These are phyloP conservation scores for Xylariaceae sp. DNA, from an alignment of 2,329 filamentous ascomycete species.

Conservation along the genomic window DNA sequence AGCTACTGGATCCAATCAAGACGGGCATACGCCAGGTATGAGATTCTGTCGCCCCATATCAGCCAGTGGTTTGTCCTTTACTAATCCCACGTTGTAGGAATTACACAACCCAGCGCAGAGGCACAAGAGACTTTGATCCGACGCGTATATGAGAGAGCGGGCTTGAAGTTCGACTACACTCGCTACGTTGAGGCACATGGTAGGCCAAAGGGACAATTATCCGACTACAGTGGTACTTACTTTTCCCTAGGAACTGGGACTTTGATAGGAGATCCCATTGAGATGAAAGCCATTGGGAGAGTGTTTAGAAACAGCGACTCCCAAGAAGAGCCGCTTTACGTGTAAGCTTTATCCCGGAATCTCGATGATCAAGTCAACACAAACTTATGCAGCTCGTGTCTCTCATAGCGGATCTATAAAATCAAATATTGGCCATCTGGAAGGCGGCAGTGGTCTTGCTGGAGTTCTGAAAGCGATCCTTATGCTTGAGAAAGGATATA, in stretches of 20 bases:
- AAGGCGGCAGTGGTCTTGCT: slow-evolving; percentile 21
- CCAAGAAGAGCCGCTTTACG: slow-evolving; percentile 17
- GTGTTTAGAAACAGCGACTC: slow-evolving; percentile 19
- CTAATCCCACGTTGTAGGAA: too few relatives aligned
- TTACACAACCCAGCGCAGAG: slow-evolving; percentile 27
- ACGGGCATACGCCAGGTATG: slow-evolving; percentile 24
- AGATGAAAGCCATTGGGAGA: slow-evolving; percentile 33
- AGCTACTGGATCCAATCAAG: slow-evolving; percentile 2
- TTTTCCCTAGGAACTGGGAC: slow-evolving; percentile 37
- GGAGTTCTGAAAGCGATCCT: slow-evolving; percentile 30
- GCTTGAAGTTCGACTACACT: slow-evolving; percentile 18
- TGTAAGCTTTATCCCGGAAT: slow-evolving; percentile 15
- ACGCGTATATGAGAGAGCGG: slow-evolving; percentile 29
- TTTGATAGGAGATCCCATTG: slow-evolving; percentile 37
- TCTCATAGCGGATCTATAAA: slow-evolving; percentile 16
- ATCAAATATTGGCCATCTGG: slow-evolving; percentile 19
- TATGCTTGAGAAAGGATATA: slow-evolving; percentile 23
- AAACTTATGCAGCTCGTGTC: too few relatives aligned
- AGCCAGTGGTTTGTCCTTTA: too few relatives aligned
- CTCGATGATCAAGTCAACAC: not conserved
- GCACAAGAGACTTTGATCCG: slow-evolving; percentile 32
- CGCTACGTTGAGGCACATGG: slow-evolving; percentile 32
- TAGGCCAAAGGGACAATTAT: slow-evolving; percentile 4
- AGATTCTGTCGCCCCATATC: too few relatives aligned
- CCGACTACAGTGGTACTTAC: not conserved